These are phyloP conservation scores for Leishmania mexicana DNA, from an alignment of 208 protist genomes.

Conservation along the genomic window DNA sequence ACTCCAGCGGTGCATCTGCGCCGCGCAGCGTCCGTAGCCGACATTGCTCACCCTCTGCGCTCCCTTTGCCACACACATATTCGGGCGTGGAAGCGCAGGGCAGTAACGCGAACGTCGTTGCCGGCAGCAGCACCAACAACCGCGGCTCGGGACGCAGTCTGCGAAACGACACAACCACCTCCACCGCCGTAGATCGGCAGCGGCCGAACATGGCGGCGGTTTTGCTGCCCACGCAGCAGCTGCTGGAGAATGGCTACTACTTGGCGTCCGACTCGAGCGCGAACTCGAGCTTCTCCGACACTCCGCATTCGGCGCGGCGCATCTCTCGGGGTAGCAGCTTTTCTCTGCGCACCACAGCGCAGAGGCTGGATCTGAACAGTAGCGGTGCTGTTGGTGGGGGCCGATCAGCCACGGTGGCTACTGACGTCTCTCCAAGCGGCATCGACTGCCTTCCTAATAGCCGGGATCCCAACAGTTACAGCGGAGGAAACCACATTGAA, in stretches of 20 bases:
- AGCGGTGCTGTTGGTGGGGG: background rate
- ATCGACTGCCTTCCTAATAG: background rate
- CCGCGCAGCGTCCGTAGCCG: background rate
- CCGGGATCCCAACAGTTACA: background rate
- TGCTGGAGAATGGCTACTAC: slow-evolving; percentile 35
- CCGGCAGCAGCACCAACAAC: slow-evolving; percentile 4
- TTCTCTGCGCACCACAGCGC: slow-evolving; percentile 3
- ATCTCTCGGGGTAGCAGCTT: slow-evolving; percentile 15
- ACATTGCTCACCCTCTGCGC: background rate
- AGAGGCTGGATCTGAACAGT: slow-evolving; percentile 17
- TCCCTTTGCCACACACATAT: background rate
- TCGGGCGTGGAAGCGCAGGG: background rate
- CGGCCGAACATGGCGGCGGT: background rate
- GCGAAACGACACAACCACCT: background rate
- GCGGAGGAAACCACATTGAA: background rate
- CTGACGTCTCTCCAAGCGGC: background rate
- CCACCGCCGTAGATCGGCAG: background rate
- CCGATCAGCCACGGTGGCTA: background rate
- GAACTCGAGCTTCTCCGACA: slow-evolving; percentile 70
- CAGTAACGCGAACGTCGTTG: background rate
- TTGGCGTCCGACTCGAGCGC: slow-evolving; percentile 27
- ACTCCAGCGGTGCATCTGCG: background rate
- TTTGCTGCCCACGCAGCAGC: slow-evolving; percentile 19
- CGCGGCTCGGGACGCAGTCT: slow-evolving; percentile 7
- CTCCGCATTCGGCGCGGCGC: slow-evolving; percentile 21